phyloP scores from a whole-genome alignment of 257 asterid species.

The Petunia secreta region DNA sequence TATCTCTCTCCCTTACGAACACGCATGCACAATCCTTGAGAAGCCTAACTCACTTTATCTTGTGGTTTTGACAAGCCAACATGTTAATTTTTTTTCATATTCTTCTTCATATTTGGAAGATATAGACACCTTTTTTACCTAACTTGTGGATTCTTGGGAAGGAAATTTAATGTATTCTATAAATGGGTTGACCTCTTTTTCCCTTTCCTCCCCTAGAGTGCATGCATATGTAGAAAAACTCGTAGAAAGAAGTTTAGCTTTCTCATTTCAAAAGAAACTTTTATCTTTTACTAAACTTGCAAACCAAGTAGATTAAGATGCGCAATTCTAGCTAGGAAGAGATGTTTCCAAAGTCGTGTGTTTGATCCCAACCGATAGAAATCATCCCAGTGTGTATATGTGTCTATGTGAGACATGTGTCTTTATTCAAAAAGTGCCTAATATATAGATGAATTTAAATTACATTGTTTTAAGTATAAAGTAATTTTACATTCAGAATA shows the following conservation, averaged over 20 bases:
- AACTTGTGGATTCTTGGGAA: constrained; percentile 19
- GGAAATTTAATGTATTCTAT: neutral
- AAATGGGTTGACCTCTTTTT: constrained; percentile 9
- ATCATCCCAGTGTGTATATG: neutral
- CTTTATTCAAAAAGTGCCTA: neutral
- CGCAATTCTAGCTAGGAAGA: neutral
- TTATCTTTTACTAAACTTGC: neutral
- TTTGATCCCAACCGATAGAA: neutral
- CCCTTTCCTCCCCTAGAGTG: neutral
- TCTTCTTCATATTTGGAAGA: neutral
- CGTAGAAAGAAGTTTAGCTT: constrained; percentile 11
- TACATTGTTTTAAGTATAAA: too few species aligned
- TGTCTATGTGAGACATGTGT: neutral
- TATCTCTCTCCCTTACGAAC: neutral
- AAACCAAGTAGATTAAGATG: neutral
- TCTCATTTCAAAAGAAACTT: neutral
- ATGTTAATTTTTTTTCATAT: neutral
- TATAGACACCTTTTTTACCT: neutral
- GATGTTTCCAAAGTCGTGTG: neutral
- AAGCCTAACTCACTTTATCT: constrained; percentile 11
- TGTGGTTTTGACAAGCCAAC: constrained; percentile 12
- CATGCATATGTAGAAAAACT: neutral
- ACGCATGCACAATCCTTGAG: neutral
- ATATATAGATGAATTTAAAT: too few species aligned
- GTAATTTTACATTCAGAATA: too few species aligned